Base-by-base conservation (phyloP, 1,284 basidiomycete species). In the Cutaneotrichosporon sp. region DNA sequence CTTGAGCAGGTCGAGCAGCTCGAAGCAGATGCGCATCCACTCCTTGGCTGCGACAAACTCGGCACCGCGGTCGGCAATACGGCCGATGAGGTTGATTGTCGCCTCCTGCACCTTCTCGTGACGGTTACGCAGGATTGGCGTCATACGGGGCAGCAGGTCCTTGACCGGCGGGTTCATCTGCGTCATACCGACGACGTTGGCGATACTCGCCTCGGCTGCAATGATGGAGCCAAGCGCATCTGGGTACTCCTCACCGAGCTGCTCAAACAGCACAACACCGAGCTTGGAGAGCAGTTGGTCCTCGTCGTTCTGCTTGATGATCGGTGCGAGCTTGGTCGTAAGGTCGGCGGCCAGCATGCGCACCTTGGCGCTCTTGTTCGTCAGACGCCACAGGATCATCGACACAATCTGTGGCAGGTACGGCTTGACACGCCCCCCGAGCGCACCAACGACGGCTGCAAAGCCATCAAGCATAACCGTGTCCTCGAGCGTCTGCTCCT, bases 21-120 rank as follows among this genome's bases (percentile, higher is more conserved):
- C 97, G 81, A 99, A 99, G 79, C 97, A 99, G 80, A 99, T 99
- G 75, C 97, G 90, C 97, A 99, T 99, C 96, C 96, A 99, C 82
- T 99, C 97, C 76, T 96, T 88, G 26, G 97, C 96, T 32, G 94
- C 94, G 0, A 99, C 97, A 68, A 93, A 98, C 81, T 99, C 97
- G 47, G 97, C 64, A 65, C 97, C 97, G 78, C 97, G 92, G 88
- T 99, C 97, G 65, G 97, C 90, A 71, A 99, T 98, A 81, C 95
- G 93, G 71, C 97, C 97, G 72, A 99, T 99, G 83, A 99, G 86
- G 82, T 99, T 99, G 83, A 99, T 99, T 4, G 93, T 97, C 1
- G 97, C 94, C 80, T 99, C 97, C 80, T 99, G 97, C 69, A 99
- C 97, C 80, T 99, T 99, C 81, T 99, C 97, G 80, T 99, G 97